phyloP scores from a whole-genome alignment of 768 basidiomycete genomes.

The Chalciporus chontae region DNA sequence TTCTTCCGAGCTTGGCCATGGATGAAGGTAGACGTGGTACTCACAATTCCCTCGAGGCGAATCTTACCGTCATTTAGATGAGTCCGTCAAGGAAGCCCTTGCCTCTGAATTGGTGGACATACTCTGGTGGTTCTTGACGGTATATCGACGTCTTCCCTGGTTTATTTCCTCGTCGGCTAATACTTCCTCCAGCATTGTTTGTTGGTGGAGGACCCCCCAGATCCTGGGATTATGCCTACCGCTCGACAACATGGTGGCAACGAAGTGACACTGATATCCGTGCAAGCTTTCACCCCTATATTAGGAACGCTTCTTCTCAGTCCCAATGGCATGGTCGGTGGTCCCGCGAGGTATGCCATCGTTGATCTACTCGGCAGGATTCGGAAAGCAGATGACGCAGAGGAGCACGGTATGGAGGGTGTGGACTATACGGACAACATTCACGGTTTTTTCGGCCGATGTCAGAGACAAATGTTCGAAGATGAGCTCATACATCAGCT shows the following conservation, averaged over 20 bases:
- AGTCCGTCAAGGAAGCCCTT: constrained; percentile 84
- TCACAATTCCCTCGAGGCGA: background rate
- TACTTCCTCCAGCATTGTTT: constrained; percentile 54
- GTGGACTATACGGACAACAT: constrained; percentile 28
- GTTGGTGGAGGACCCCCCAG: constrained; percentile 46
- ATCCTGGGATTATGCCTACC: constrained; percentile 11
- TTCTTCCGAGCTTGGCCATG: constrained; percentile 80
- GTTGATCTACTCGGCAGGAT: constrained; percentile 76
- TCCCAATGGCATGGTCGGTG: constrained; percentile 69
- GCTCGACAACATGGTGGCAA: constrained; percentile 12
- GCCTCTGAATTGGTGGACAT: constrained; percentile 74
- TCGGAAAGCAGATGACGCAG: constrained; percentile 50
- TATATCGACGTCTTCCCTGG: constrained; percentile 23
- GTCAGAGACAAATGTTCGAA: constrained; percentile 66
- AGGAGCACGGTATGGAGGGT: constrained; percentile 35
- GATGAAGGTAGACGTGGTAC: constrained; percentile 68
- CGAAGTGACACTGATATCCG: constrained; percentile 52
- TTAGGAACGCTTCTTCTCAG: constrained; percentile 86
- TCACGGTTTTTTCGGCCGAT: constrained; percentile 46
- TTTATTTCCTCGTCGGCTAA: constrained; percentile 4
- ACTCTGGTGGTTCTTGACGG: constrained; percentile 92
- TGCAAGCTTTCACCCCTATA: constrained; percentile 88
- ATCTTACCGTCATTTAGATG: constrained; percentile 49
- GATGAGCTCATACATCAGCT: constrained; percentile 82
- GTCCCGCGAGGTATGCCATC: constrained; percentile 68